phyloP scores from a whole-genome alignment of 2,329 filamentous ascomycete genomes.

The Penicillium concentricum region DNA sequence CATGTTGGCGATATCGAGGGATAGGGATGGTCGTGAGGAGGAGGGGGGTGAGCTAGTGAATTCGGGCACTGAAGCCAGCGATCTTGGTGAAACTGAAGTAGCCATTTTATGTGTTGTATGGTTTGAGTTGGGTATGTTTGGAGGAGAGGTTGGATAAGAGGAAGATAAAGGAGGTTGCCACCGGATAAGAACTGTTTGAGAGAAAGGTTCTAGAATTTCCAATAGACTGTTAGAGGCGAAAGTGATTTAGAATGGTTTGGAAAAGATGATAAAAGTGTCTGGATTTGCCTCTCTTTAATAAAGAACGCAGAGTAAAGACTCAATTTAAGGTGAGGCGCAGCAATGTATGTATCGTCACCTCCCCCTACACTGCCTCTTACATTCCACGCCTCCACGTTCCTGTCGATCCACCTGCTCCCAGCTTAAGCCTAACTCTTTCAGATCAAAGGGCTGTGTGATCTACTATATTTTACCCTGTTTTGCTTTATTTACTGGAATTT shows the following conservation, averaged over 20 bases:
- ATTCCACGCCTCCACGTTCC: slow-evolving; percentile 10
- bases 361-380: slow-evolving; percentile 7
- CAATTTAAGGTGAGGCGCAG: slow-evolving; percentile 5
- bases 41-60: slow-evolving; percentile 22
- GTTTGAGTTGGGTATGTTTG: not conserved
- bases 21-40: slow-evolving; percentile 38
- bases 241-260: not conserved
- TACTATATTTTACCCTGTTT: not conserved
- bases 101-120: slow-evolving; percentile 18
- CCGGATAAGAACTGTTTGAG: slow-evolving; percentile 9
- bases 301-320: not conserved
- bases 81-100: slow-evolving; percentile 26
- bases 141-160: slow-evolving; percentile 10
- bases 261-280: not conserved
- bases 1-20: slow-evolving; percentile 47
- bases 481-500: not conserved
- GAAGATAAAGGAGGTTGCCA: slow-evolving; percentile 21
- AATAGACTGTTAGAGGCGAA: not conserved
- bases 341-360: not conserved
- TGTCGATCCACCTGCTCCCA: slow-evolving; percentile 10
- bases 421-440: not conserved
- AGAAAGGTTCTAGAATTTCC: slow-evolving; percentile 3
- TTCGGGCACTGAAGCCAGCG: not conserved
- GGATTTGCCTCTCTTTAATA: slow-evolving; percentile 3
- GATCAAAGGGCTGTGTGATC: not conserved